Evolutionary conservation across 306 rosid genomes (phyloP), one percentile per base, ranked within the genome.

Genomic region (Gillenia trifoliata): DNA sequence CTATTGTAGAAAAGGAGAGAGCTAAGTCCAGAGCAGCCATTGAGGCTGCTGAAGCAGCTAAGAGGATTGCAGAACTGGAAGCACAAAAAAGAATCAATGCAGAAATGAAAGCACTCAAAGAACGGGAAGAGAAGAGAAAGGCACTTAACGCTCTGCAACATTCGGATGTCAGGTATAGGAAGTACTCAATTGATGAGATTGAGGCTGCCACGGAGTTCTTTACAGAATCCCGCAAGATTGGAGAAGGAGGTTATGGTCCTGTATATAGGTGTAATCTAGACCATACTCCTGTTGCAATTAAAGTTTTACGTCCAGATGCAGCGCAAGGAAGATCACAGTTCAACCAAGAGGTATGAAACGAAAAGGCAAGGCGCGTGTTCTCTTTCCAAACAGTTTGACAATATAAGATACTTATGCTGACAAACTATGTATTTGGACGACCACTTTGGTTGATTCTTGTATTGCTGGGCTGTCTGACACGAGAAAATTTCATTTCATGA

Each of bases 181-280:
- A 65, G 85, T 93, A 93, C 68, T 55, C 90, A 4, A 93, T 93
- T 1, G 94, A 89, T 75, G 97, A 91, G 65, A 93, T 93, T 59
- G 98, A 93, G 87, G 80, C 82, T 19, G 96, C 98, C 31, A 93
- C 98, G 0, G 73, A 89, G 0, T 88, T 78, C 76, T 93, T 93
- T 29, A 6, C 91, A 0, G 80, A 80, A 6, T 87, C 91, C n/a
- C 86, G 85, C 33, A 91, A 83, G 87, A 89, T 93, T 66, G 98
- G 98, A 64, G 98, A 93, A 87, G 98, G 98, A 0, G 98, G 98
- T 33, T 93, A 91, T 78, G 98, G 98, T 65, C 98, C 98, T 1
- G 98, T 93, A 20, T 93, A 84, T 33, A 88, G 80, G 79, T 84
- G 96, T 78, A 45, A 69, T 78, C 79, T 93, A 28, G 98, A 93